Evolutionary conservation across 2,329 filamentous ascomycete genomes (phyloP), one percentile per base, ranked within the genome.

Genomic region (Alternaria arborescens): DNA sequence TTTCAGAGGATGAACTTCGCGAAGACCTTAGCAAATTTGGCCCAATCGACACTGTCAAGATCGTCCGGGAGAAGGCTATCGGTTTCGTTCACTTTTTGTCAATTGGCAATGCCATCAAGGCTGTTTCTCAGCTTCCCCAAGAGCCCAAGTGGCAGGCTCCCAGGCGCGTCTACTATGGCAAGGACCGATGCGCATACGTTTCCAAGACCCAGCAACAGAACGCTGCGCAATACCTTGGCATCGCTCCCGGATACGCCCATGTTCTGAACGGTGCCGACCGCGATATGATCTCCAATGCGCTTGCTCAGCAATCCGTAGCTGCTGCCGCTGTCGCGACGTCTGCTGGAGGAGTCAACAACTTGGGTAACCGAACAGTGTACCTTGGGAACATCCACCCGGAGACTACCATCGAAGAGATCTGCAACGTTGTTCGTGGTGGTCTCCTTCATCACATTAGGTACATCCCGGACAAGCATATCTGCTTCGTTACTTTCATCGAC

Each of bases 161-260:
- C 53, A 91, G 93, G 68, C 91, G 95, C 54, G 95, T 99, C 11
- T 98, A 97, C 86, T 99, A 99, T 74, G 95, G 95, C 80, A 99
- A 99, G 84, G 95, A 99, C 78, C 89, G 95, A 64, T 99, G 95
- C 75, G 95, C 95, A 18, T 99, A 99, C 74, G 94, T 99, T 53
- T 99, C 95, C 61, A 99, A 99, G 87, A 99, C 95, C 0, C 95
- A 99, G 82, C 95, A 99, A 83, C 95, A 99, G 81, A 99, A 99
- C 73, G 95, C 95, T 8, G 95, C 95, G 34, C 95, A 99, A 81
- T 99, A 98, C 78, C 87, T 99, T 24, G 95, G 95, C 56, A 99
- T 99, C 73, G 93, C 95, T 20, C 95, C 95, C 38, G 94, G 94
- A 28, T 97, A 98, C 75, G 94, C 95, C 20, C 94, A 98, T 78